Conservation (phyloP, 169 alveolate species). For the Plasmodium sp. region DNA sequence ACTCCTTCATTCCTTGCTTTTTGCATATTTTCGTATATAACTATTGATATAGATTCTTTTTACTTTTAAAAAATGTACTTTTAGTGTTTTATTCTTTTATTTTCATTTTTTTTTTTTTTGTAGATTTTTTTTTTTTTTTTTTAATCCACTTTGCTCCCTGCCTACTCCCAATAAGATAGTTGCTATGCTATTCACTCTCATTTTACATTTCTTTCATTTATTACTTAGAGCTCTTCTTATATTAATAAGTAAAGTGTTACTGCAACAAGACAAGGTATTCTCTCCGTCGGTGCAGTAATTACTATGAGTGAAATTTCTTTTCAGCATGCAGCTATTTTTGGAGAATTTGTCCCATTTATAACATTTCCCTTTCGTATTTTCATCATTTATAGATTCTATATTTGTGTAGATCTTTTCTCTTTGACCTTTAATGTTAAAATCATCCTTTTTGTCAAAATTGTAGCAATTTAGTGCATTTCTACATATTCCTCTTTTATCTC, state of each 20-base stretch:
- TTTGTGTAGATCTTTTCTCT: constrained; percentile 1
- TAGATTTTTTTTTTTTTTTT: not conserved
- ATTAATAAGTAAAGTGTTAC: constrained; percentile 9
- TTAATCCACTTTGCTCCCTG: not conserved
- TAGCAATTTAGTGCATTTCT: not conserved
- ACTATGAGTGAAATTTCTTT: not conserved
- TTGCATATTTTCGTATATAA: not conserved
- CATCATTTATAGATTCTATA: not conserved
- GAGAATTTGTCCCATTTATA: not conserved
- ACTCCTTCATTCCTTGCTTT: not conserved
- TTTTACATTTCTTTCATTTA: not conserved
- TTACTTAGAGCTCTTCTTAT: constrained; percentile 49
- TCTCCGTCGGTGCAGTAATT: not conserved
- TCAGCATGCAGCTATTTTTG: not conserved
- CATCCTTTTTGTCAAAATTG: constrained; percentile 9
- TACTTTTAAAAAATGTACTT: not conserved
- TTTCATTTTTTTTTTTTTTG: not conserved
- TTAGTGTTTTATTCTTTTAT: not conserved
- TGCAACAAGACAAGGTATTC: not conserved
- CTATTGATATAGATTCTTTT: not conserved
- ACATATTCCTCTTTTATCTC: constrained; percentile 7
- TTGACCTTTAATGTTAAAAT: not conserved
- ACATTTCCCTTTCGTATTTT: not conserved
- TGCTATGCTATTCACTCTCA: not conserved
- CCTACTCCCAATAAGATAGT: not conserved